Percentiles rank a stretch among this genome's conserved stretches.
Conservation (phyloP, 2,329 filamentous ascomycete species). For the Paracoccidioides lutzii region DNA sequence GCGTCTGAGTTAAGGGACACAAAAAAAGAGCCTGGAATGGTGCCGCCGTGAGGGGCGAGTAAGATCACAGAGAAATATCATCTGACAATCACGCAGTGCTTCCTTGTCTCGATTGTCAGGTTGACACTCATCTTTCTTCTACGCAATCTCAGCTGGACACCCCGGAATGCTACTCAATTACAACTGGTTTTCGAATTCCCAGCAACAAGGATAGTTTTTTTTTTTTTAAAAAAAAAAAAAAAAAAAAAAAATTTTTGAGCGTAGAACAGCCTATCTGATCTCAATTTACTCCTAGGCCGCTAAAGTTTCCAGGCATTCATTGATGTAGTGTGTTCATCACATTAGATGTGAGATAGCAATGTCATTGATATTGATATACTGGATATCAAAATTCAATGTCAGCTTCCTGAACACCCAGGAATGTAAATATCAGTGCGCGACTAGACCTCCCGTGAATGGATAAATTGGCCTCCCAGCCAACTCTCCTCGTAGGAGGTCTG, state of each 20-base stretch:
- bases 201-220: background rate
- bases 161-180: background rate
- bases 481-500: background rate
- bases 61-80: background rate
- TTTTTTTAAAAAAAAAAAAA: no score
- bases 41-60: no score
- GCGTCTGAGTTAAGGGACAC: background rate
- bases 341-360: background rate
- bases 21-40: background rate
- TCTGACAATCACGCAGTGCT: background rate
- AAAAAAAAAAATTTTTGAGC: no score
- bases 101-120: background rate
- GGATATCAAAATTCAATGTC: background rate
- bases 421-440: background rate
- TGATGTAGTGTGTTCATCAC: slow-evolving; percentile 1
- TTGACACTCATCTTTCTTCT: background rate
- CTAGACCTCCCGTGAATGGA: background rate
- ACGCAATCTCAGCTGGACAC: background rate
- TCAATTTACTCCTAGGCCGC: background rate
- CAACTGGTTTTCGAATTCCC: background rate
- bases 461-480: background rate
- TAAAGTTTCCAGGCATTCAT: background rate
- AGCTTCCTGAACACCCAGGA: background rate
- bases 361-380: background rate
- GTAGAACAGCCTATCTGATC: background rate